These are phyloP conservation scores for Diaporthe longicolla DNA, from an alignment of 2,329 filamentous ascomycete genomes.

Conservation along the genomic window DNA sequence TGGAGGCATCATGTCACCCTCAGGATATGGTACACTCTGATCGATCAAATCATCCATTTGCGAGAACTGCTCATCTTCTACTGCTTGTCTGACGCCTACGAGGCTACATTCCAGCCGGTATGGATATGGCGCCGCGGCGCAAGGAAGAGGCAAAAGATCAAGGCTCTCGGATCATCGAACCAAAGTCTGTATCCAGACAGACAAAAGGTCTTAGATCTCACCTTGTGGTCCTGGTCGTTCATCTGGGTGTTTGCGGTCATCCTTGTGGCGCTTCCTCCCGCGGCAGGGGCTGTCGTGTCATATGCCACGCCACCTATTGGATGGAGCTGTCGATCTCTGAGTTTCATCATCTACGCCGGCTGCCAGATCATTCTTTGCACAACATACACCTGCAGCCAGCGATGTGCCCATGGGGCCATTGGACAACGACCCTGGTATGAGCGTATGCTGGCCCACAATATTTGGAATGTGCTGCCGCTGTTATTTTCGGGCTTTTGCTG, in stretches of 20 bases:
- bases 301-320: not conserved
- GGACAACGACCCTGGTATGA: not conserved
- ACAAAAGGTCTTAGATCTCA: not conserved
- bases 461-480: not conserved
- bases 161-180: not conserved
- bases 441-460: not conserved
- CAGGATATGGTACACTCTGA: not conserved
- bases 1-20: not conserved
- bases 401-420: not conserved
- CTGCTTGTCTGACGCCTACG: not conserved
- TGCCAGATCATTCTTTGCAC: slow-evolving; percentile 2
- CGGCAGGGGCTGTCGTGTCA: not conserved
- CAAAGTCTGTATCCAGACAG: not conserved
- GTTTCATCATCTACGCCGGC: slow-evolving; percentile 3
- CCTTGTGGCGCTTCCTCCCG: slow-evolving; percentile 3
- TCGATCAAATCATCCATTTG: not conserved
- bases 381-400: not conserved
- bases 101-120: not conserved
- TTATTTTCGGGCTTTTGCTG: slow-evolving; percentile 2
- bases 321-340: slow-evolving; percentile 3
- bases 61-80: not conserved
- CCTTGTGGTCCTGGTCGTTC: not conserved
- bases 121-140: slow-evolving; percentile 11
- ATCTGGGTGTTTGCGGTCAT: slow-evolving; percentile 15
- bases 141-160: not conserved